Evolutionary conservation across 768 basidiomycete species (phyloP).

Genomic region (Leucocoprinus leucothites): DNA sequence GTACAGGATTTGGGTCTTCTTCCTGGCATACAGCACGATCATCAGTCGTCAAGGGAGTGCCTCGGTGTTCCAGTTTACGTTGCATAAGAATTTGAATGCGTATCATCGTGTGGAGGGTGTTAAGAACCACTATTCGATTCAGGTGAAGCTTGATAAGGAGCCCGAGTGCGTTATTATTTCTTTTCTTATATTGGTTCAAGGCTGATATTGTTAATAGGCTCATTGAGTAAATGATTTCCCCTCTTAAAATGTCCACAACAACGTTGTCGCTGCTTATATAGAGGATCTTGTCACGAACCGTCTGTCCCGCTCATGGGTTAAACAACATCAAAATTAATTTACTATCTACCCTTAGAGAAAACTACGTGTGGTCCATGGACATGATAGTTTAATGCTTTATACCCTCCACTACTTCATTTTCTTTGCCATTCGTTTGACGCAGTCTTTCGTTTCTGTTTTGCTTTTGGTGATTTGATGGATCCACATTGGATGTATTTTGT

Average conservation of each 20-base stretch:
- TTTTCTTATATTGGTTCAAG: not conserved
- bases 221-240: conserved; percentile 10
- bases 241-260: not conserved
- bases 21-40: conserved; percentile 92
- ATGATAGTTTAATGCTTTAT: too few relatives aligned
- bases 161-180: conserved; percentile 38
- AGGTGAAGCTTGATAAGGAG: conserved; percentile 54
- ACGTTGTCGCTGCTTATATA: too few relatives aligned
- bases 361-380: too few relatives aligned
- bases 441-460: too few relatives aligned
- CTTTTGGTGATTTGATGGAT: too few relatives aligned
- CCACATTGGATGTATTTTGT: too few relatives aligned
- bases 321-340: too few relatives aligned
- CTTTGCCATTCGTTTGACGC: too few relatives aligned
- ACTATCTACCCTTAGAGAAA: too few relatives aligned
- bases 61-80: conserved; percentile 94
- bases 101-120: conserved; percentile 91
- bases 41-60: conserved; percentile 83
- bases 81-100: conserved; percentile 97
- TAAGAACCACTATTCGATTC: conserved; percentile 76
- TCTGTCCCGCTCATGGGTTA: too few relatives aligned
- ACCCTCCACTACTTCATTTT: too few relatives aligned
- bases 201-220: conserved; percentile 5
- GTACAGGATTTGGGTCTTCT: conserved; percentile 97
- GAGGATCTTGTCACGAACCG: too few relatives aligned